phyloP scores from a whole-genome alignment of 208 protist genomes.

The Leishmania turanica region DNA sequence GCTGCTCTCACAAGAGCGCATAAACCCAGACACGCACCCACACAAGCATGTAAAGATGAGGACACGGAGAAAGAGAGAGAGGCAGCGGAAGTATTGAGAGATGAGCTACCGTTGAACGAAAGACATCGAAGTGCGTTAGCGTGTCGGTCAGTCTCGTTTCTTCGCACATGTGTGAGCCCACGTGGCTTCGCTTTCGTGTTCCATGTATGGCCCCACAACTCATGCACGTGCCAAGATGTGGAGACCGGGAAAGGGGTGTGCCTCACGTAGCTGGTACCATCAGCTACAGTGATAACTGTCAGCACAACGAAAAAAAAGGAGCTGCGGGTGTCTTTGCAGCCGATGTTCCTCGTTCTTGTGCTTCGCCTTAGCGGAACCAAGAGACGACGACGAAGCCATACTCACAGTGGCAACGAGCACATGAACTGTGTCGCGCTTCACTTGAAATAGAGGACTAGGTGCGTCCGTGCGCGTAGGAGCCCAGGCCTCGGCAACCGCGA shows the following conservation, averaged over 20 bases:
- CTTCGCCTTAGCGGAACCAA: neutral
- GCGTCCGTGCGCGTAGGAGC: neutral
- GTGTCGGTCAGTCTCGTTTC: too few relatives aligned
- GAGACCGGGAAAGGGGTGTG: neutral
- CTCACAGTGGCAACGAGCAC: neutral
- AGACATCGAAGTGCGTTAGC: neutral
- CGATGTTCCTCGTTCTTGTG: neutral
- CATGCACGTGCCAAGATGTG: neutral
- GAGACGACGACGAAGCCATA: neutral
- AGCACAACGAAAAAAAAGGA: neutral
- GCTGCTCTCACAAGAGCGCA: neutral
- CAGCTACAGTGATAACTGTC: neutral
- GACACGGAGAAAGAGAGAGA: neutral
- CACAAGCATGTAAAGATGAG: neutral
- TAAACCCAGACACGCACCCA: neutral
- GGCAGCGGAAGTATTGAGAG: neutral
- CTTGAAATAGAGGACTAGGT: neutral
- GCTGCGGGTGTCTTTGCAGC: neutral
- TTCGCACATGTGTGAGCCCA: neutral
- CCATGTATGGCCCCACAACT: neutral
- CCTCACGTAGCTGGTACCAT: neutral
- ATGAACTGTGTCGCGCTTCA: neutral
- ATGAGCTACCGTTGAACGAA: neutral
- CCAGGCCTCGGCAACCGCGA: neutral
- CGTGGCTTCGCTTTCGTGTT: neutral